Conservation (phyloP, 2,329 filamentous ascomycete species). For the Fusarium chlamydosporum region DNA sequence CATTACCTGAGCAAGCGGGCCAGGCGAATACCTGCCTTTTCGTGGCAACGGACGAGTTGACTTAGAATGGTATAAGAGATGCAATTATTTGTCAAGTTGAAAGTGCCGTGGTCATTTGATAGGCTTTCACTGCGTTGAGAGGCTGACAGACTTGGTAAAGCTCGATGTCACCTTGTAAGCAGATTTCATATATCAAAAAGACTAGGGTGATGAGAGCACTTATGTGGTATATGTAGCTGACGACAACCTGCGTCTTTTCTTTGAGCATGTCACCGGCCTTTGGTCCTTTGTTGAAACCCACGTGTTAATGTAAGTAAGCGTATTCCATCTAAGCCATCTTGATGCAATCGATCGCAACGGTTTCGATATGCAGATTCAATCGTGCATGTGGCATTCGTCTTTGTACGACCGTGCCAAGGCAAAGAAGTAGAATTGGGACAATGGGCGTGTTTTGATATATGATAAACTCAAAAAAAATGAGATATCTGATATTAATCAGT, state of each 20-base stretch:
- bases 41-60: neutral
- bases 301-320: neutral
- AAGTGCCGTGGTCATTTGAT: too few species aligned
- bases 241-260: neutral
- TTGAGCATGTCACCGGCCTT: too few species aligned
- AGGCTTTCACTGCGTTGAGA: too few species aligned
- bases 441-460: conserved; percentile 21
- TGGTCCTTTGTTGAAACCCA: neutral
- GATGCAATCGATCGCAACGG: neutral
- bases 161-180: neutral
- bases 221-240: neutral
- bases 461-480: conserved; percentile 1
- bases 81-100: neutral
- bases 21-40: neutral
- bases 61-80: neutral
- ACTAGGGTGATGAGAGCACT: neutral
- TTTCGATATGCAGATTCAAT: conserved; percentile 3
- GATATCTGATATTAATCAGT: neutral
- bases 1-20: neutral
- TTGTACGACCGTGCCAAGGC: neutral
- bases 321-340: neutral
- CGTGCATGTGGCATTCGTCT: conserved; percentile 8
- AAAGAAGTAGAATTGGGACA: neutral
- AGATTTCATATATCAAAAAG: neutral
- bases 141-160: too few species aligned